Percentiles rank a stretch among this genome's conserved stretches.
Conservation (phyloP, 192 early-diverging fungal species). For the Oehlia diaphana region DNA sequence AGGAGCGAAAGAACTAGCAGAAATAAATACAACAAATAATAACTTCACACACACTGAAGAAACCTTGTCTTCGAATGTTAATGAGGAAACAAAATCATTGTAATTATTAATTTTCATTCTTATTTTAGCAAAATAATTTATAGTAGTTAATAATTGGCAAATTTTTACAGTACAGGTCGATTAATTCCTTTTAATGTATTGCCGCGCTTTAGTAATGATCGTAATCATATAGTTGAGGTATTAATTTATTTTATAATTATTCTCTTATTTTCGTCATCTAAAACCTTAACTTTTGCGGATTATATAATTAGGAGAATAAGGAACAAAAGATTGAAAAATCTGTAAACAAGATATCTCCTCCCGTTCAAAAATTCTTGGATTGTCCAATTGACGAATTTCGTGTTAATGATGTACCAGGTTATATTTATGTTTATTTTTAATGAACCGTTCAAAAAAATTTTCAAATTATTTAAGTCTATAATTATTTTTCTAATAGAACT, state of each 20-base stretch:
- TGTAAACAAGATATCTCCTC: conserved; percentile 12
- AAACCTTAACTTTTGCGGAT: neutral
- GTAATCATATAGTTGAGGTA: neutral
- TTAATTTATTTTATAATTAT: neutral
- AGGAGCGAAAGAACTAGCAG: neutral
- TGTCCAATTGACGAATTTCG: conserved; percentile 27
- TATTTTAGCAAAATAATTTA: neutral
- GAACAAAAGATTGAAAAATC: neutral
- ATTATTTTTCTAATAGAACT: conserved; percentile 13
- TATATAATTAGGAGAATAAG: neutral
- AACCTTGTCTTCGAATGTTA: neutral
- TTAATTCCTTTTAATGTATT: conserved; percentile 23
- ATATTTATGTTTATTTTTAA: neutral
- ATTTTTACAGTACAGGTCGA: neutral
- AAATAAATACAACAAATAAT: neutral
- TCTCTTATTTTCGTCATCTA: neutral
- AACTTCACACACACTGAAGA: neutral
- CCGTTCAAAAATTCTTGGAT: conserved; percentile 21
- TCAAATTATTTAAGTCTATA: neutral
- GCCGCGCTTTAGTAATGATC: conserved; percentile 1
- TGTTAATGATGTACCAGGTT: conserved; percentile 22
- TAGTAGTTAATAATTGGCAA: neutral
- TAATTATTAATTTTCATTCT: neutral
- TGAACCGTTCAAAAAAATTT: neutral
- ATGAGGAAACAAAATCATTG: conserved; percentile 4